Conservation (phyloP, 805 yeast genomes). For the Yarrowia divulgata region DNA sequence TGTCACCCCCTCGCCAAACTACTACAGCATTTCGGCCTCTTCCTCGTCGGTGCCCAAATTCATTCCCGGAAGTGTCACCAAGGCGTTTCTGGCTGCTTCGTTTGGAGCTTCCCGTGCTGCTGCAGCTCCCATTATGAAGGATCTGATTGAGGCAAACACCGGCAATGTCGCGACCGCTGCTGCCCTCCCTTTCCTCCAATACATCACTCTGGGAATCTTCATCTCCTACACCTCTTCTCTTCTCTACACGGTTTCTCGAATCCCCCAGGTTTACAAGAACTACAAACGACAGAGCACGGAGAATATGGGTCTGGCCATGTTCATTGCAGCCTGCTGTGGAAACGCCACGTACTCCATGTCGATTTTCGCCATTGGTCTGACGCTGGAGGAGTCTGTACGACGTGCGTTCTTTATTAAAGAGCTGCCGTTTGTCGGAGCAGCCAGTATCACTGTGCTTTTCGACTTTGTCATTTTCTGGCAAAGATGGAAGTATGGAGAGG, state of each 20-base stretch:
- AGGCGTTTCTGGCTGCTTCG: constrained; percentile 35
- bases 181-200: background rate
- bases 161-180: background rate
- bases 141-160: background rate
- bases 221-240: constrained; percentile 83
- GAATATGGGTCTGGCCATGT: constrained; percentile 82
- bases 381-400: constrained; percentile 54
- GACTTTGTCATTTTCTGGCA: constrained; percentile 61
- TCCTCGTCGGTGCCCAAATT: constrained; percentile 24
- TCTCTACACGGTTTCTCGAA: constrained; percentile 76
- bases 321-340: constrained; percentile 78
- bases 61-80: constrained; percentile 31
- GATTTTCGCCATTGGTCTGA: constrained; percentile 65
- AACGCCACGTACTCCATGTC: constrained; percentile 79
- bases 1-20: constrained; percentile 45
- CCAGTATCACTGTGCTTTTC: constrained; percentile 83
- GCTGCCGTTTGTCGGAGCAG: constrained; percentile 82
- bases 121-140: constrained; percentile 24
- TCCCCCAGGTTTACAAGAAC: constrained; percentile 86
- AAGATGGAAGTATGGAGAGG: constrained; percentile 43
- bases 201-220: constrained; percentile 52
- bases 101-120: constrained; percentile 35
- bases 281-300: constrained; percentile 79
- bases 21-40: constrained; percentile 21
- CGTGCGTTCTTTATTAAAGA: constrained; percentile 67